Conservation (phyloP, 2,329 filamentous ascomycete species). For the Cordyceps militaris region DNA sequence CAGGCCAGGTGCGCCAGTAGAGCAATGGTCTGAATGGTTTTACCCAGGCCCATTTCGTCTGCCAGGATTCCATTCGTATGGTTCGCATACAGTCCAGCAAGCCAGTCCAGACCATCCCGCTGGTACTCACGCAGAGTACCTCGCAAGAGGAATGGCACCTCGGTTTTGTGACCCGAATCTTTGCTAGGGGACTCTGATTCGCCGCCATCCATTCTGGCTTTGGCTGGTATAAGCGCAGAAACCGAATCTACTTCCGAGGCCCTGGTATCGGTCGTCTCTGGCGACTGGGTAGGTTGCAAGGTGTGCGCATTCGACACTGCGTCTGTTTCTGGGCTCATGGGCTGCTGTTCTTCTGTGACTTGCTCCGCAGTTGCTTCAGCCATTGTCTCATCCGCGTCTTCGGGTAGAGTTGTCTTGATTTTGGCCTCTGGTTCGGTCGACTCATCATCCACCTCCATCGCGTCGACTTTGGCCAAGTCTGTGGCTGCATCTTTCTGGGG, state of each 20-base stretch:
- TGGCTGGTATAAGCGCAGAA: conserved; percentile 32
- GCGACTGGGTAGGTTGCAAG: conserved; percentile 39
- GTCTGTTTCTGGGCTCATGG: conserved; percentile 36
- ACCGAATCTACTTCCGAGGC: conserved; percentile 38
- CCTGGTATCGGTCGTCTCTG: conserved; percentile 43
- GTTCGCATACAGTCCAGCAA: conserved; percentile 85
- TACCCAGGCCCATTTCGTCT: conserved; percentile 97
- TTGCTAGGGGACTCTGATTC: conserved; percentile 28
- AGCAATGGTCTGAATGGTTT: conserved; percentile 97
- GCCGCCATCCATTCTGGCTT: conserved; percentile 21
- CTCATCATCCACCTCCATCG: conserved; percentile 34
- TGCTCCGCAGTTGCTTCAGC: conserved; percentile 12
- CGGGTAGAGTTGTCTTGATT: not conserved
- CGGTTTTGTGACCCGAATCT: conserved; percentile 49
- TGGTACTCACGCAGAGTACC: conserved; percentile 93
- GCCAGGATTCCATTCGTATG: conserved; percentile 93
- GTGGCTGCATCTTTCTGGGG: not conserved
- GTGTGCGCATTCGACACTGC: conserved; percentile 36
- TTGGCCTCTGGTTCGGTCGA: not conserved
- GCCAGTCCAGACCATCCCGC: conserved; percentile 94
- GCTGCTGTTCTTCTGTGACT: conserved; percentile 22
- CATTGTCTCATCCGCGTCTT: conserved; percentile 20
- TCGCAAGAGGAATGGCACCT: conserved; percentile 74
- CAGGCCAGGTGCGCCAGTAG: conserved; percentile 88
- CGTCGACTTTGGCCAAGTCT: conserved; percentile 25